Evolutionary conservation across 83 land plant species (phyloP).

Genomic region (Thuja plicata): DNA sequence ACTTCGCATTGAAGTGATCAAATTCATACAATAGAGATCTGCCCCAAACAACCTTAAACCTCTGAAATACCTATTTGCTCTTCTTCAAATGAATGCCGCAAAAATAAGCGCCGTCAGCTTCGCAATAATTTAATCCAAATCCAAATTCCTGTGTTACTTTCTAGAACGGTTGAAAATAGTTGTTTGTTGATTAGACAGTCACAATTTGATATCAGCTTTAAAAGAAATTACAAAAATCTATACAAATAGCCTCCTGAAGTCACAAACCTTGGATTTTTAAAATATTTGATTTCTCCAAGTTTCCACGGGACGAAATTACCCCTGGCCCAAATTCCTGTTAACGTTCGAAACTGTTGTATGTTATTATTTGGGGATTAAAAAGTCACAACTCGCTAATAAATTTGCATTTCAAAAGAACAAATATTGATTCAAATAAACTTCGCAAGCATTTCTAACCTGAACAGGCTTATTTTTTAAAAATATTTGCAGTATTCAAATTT

Average conservation of each 20-base stretch:
- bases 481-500: not conserved
- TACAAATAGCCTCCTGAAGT: not conserved
- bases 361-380: too few relatives aligned
- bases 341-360: too few relatives aligned
- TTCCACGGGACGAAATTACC: not conserved
- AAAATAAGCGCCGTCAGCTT: not conserved
- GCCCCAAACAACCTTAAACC: not conserved
- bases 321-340: not conserved
- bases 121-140: not conserved
- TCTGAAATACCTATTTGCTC: not conserved
- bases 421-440: too few relatives aligned
- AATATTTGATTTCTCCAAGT: not conserved
- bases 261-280: not conserved
- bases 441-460: not conserved
- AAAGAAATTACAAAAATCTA: too few relatives aligned
- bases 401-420: too few relatives aligned
- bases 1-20: not conserved
- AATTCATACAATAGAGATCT: too few relatives aligned
- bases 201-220: not conserved
- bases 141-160: not conserved
- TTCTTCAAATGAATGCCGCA: not conserved
- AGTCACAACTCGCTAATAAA: too few relatives aligned
- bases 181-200: not conserved
- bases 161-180: not conserved
- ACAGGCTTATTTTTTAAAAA: not conserved